phyloP scores from a whole-genome alignment of 202 grass and related monocot species.

The Bolboschoenoplectus hybrid region DNA sequence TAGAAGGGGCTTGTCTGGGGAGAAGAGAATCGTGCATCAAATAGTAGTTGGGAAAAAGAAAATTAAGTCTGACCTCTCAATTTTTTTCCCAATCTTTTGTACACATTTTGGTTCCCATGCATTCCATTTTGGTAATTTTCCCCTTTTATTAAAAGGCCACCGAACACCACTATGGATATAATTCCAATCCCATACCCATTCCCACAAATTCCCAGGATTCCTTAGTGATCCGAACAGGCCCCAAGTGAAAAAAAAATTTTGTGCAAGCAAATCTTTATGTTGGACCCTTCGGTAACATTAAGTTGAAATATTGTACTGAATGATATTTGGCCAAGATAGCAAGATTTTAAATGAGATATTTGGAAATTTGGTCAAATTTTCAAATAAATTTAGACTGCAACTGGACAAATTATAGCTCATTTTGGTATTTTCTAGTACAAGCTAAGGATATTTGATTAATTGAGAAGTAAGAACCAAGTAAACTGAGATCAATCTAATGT shows the following conservation, averaged over 20 bases:
- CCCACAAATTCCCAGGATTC: background rate
- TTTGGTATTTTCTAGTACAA: constrained; percentile 24
- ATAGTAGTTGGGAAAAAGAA: too few species aligned
- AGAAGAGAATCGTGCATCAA: too few species aligned
- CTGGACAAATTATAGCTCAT: background rate
- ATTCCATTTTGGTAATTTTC: too few species aligned
- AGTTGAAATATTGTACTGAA: constrained; percentile 6
- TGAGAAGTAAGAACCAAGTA: background rate
- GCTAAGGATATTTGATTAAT: constrained; percentile 4
- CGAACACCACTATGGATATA: too few species aligned
- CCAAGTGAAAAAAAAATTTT: background rate
- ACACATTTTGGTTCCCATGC: too few species aligned
- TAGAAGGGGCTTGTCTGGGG: too few species aligned
- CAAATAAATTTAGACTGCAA: background rate
- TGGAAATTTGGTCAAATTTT: constrained; percentile 9
- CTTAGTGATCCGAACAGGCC: background rate
- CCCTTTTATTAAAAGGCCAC: too few species aligned
- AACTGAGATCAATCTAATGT: background rate
- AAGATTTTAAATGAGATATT: background rate
- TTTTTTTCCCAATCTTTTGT: too few species aligned
- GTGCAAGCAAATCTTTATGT: constrained; percentile 28
- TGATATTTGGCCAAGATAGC: constrained; percentile 11
- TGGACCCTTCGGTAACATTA: background rate
- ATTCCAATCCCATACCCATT: too few species aligned
- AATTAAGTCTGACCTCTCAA: too few species aligned